Conservation (phyloP, 345 rosid species). For the Sisymbrium altissimum region DNA sequence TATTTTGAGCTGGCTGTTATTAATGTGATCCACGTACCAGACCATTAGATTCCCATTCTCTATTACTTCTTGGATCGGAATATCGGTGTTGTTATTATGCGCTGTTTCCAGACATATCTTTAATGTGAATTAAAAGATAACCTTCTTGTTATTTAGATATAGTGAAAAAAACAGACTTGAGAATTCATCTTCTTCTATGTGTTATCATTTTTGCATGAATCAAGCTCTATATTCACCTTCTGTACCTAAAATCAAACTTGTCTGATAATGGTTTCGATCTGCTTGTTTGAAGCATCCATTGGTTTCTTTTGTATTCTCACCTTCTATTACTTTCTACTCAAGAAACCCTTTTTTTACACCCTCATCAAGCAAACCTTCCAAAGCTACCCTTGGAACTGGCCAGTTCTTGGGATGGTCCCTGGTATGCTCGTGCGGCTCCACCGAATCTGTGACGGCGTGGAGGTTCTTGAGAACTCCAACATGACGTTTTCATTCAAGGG, state of each 20-base stretch:
- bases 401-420: slow-evolving; percentile 29
- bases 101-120: background rate
- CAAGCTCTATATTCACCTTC: background rate
- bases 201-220: background rate
- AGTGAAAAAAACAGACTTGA: background rate
- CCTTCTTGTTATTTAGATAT: background rate
- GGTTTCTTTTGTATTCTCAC: background rate
- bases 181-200: no score
- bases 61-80: no score
- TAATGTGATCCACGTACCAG: no score
- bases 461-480: background rate
- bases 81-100: no score
- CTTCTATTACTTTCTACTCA: background rate
- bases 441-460: background rate
- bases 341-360: background rate
- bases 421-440: slow-evolving; percentile 8
- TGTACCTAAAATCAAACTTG: slow-evolving; percentile 19
- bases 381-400: slow-evolving; percentile 23
- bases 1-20: no score
- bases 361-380: background rate
- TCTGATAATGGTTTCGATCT: background rate
- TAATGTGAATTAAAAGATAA: background rate
- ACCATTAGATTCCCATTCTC: no score
- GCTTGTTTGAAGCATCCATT: background rate
- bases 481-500: no score